Evolutionary conservation across 257 asterid genomes (phyloP).

Genomic region (Salvia miltiorrhiza): DNA sequence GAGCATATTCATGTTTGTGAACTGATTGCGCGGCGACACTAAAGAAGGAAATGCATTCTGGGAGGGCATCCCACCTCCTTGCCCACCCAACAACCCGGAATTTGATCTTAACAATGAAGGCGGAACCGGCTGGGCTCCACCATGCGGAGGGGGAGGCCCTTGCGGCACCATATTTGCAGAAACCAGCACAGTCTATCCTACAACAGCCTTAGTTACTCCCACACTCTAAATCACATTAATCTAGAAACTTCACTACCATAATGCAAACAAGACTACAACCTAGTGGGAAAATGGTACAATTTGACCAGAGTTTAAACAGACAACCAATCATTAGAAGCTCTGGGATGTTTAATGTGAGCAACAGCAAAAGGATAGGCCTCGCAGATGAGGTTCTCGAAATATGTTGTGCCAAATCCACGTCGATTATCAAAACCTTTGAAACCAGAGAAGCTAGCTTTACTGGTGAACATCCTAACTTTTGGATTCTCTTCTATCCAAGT

Average conservation of each 20-base stretch:
- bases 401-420: conserved; percentile 12
- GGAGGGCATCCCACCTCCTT: conserved; percentile 73
- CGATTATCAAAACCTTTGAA: conserved; percentile 17
- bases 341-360: conserved; percentile 25
- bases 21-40: conserved; percentile 73
- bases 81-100: conserved; percentile 75
- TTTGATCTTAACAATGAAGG: conserved; percentile 68
- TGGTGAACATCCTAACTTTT: conserved; percentile 26
- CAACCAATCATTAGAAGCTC: conserved; percentile 18
- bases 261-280: conserved; percentile 16
- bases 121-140: conserved; percentile 63
- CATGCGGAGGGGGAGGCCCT: conserved; percentile 75
- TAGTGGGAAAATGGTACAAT: background rate
- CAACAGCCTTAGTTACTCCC: conserved; percentile 13
- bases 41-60: conserved; percentile 68
- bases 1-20: conserved; percentile 62
- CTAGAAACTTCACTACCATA: conserved; percentile 17
- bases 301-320: conserved; percentile 7
- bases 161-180: conserved; percentile 61
- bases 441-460: conserved; percentile 20
- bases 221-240: conserved; percentile 27
- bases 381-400: conserved; percentile 13
- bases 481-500: conserved; percentile 12
- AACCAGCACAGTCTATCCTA: conserved; percentile 18
- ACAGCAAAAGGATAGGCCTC: conserved; percentile 19